These are phyloP conservation scores for Allium fistulosum DNA, from an alignment of 106 monocot genomes.

Conservation along the genomic window DNA sequence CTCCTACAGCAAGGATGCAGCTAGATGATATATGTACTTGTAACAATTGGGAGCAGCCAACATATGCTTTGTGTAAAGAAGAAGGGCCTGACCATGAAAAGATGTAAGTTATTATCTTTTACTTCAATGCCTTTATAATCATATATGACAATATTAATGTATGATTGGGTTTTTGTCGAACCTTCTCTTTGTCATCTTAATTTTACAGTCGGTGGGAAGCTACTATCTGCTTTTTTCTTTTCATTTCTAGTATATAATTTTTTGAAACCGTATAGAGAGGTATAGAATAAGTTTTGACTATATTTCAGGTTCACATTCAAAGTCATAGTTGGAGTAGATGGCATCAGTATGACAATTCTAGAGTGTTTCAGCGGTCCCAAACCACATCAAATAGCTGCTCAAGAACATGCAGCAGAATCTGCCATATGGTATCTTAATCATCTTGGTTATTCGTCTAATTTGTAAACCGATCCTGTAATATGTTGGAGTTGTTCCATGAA, in stretches of 20 bases:
- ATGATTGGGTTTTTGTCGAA: neutral
- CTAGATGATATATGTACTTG: neutral
- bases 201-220: neutral
- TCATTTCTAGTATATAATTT: neutral
- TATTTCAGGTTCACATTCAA: slow-evolving; percentile 61
- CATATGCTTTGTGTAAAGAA: neutral
- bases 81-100: neutral
- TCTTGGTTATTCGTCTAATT: slow-evolving; percentile 13
- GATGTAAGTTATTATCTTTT: neutral
- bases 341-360: slow-evolving; percentile 11
- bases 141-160: neutral
- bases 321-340: slow-evolving; percentile 36
- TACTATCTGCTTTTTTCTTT: neutral
- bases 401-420: slow-evolving; percentile 77
- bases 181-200: too few relatives aligned
- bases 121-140: neutral
- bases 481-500: neutral
- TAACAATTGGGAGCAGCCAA: neutral
- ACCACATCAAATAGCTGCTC: slow-evolving; percentile 57
- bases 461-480: neutral
- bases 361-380: slow-evolving; percentile 56
- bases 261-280: too few relatives aligned
- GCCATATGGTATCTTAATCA: slow-evolving; percentile 74
- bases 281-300: neutral
- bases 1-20: neutral